Conservation (phyloP, 192 early-diverging fungal species). For the Piromyces finnis region DNA sequence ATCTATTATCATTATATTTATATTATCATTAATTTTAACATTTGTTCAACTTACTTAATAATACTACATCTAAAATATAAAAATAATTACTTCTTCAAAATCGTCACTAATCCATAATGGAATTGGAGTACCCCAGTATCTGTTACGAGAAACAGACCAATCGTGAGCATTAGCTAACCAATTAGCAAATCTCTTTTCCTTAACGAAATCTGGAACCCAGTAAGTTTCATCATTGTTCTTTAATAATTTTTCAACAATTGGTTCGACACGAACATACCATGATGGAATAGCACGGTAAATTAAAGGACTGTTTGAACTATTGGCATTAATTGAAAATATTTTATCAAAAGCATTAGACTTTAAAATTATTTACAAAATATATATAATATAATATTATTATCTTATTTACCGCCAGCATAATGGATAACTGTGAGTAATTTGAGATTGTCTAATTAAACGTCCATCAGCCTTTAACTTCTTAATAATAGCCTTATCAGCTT, state of each 20-base stretch:
- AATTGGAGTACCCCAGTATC: slow-evolving; percentile 99
- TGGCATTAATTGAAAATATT: not conserved
- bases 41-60: too few relatives aligned
- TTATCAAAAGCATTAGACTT: not conserved
- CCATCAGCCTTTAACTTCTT: slow-evolving; percentile 69
- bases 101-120: slow-evolving; percentile 95
- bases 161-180: slow-evolving; percentile 92
- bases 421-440: slow-evolving; percentile 82
- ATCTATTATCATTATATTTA: slow-evolving; percentile 18
- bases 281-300: slow-evolving; percentile 92
- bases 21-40: too few relatives aligned
- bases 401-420: slow-evolving; percentile 78
- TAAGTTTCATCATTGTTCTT: slow-evolving; percentile 69
- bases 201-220: slow-evolving; percentile 92
- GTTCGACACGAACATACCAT: slow-evolving; percentile 89
- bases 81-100: slow-evolving; percentile 38
- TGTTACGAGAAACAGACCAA: slow-evolving; percentile 94
- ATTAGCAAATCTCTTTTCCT: slow-evolving; percentile 94
- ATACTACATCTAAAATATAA: too few relatives aligned
- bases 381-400: too few relatives aligned
- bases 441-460: slow-evolving; percentile 78
- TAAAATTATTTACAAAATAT: too few relatives aligned
- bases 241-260: slow-evolving; percentile 67
- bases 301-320: slow-evolving; percentile 76
- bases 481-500: slow-evolving; percentile 91